These are phyloP conservation scores for Scalesia atractyloides DNA, from an alignment of 129 eudicot species.

Conservation along the genomic window DNA sequence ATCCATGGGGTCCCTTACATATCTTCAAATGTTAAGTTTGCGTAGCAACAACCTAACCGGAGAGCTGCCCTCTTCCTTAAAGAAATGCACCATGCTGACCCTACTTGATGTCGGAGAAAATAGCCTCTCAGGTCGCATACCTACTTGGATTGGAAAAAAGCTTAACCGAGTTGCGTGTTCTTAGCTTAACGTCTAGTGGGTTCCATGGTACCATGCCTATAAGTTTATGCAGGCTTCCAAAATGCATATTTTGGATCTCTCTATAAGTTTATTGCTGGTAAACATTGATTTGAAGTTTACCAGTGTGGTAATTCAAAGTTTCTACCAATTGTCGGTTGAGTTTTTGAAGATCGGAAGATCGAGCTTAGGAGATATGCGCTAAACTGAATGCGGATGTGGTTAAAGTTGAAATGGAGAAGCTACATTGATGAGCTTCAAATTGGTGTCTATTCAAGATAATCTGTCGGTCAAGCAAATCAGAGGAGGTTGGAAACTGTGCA, in stretches of 20 bases:
- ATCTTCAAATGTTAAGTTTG: neutral
- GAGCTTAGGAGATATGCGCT: too few relatives aligned
- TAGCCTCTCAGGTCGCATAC: conserved; percentile 19
- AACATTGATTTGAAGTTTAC: too few relatives aligned
- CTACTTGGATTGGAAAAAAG: conserved; percentile 32
- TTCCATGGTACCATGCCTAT: conserved; percentile 30
- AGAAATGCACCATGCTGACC: conserved; percentile 15
- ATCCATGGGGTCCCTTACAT: conserved; percentile 14
- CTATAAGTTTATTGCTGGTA: too few relatives aligned
- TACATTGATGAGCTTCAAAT: too few relatives aligned
- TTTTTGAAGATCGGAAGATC: too few relatives aligned
- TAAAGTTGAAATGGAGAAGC: too few relatives aligned
- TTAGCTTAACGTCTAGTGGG: conserved; percentile 14
- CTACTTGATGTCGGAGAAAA: conserved; percentile 36
- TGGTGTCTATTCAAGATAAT: too few relatives aligned
- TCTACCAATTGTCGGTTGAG: too few relatives aligned
- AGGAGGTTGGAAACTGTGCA: too few relatives aligned
- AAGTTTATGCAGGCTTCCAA: conserved; percentile 14
- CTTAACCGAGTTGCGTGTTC: neutral
- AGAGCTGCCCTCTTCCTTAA: conserved; percentile 27
- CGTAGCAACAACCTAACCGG: conserved; percentile 27
- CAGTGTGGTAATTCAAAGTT: too few relatives aligned
- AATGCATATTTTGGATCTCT: conserved; percentile 35
- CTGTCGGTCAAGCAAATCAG: too few relatives aligned
- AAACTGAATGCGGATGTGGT: too few relatives aligned